Conservation (phyloP, 2,329 filamentous ascomycete species). For the Aspergillus niger region DNA sequence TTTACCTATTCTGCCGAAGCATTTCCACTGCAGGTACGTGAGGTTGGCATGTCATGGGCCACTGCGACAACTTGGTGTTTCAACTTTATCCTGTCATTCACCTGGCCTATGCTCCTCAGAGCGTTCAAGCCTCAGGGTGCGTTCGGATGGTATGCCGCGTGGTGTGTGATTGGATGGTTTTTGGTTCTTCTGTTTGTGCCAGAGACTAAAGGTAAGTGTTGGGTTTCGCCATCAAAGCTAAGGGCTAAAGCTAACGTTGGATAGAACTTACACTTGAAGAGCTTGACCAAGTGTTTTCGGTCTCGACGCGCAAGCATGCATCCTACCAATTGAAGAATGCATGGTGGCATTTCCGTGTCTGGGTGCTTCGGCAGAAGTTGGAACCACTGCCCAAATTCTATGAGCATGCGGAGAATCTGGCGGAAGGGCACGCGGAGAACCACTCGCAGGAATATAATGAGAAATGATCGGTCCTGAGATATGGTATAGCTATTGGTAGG, state of each 20-base stretch:
- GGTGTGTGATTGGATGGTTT: slow-evolving; percentile 57
- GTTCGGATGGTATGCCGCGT: slow-evolving; percentile 59
- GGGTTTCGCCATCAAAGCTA: neutral
- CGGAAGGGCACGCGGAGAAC: slow-evolving; percentile 8
- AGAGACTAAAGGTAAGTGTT: slow-evolving; percentile 48
- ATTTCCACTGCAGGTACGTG: slow-evolving; percentile 62
- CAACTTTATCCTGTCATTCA: slow-evolving; percentile 57
- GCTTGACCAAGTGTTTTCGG: slow-evolving; percentile 57
- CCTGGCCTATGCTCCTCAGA: slow-evolving; percentile 52
- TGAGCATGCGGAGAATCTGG: slow-evolving; percentile 28
- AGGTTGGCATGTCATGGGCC: slow-evolving; percentile 63
- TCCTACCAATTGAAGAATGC: slow-evolving; percentile 43
- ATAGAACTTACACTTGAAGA: slow-evolving; percentile 47
- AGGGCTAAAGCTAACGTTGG: slow-evolving; percentile 14
- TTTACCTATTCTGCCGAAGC: slow-evolving; percentile 68
- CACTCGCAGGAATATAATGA: neutral
- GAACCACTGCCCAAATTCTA: slow-evolving; percentile 33
- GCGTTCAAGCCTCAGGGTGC: slow-evolving; percentile 57
- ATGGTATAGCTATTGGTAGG: too few species aligned
- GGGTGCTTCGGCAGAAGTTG: slow-evolving; percentile 35
- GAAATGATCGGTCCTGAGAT: too few species aligned
- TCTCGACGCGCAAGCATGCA: slow-evolving; percentile 50
- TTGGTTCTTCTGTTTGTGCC: slow-evolving; percentile 56
- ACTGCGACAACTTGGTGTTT: slow-evolving; percentile 60
- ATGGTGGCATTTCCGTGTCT: slow-evolving; percentile 44